Base-by-base conservation (phyloP, 257 asterid species). In the Datura wrightii region DNA sequence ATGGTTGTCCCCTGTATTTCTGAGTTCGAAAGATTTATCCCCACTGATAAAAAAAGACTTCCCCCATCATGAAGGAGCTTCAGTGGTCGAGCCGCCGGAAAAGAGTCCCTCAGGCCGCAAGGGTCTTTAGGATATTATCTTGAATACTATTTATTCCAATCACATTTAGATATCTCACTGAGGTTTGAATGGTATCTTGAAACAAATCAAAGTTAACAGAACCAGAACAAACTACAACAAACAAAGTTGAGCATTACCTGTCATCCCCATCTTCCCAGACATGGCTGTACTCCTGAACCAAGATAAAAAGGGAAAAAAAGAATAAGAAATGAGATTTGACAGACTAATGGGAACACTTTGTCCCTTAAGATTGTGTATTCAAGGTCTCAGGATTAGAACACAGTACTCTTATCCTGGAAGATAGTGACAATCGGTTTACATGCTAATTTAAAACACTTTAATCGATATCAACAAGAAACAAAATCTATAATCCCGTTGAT, bases 261-360 rank as follows among this genome's bases (percentile, higher is more conserved):
- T 86, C 94, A 88, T 96, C 98, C 34, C 99, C 98, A 62, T 96
- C 99, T 92, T 93, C 98, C 99, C 98, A 96, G n/a, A 92, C 91
- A 92, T 93, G 98, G 91, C 91, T 91, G 83, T 89, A 90, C 85
- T 93, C 99, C 98, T 96, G 93, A 79, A 69, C 63, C 79, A 86
- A 82, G 86, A 83, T n/a, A 82, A 50, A 24, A 71, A 67, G 72
- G 36, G 10, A 82, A 63, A 8, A 76, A 69, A 46, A 19, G 46
- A 85, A 36, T 4, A 48, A 71, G 79, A 72, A 66, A 85, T 59
- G 79, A 82, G 55, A 79, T 11, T 24, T 41, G 66, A 60, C 53
- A 50, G 5, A 65, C 82, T 24, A 24, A 24, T 24, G 31, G 31
- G 31, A 24, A 24, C 31, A 24, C 31, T 24, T 24, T 24, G 31